Conservation (phyloP, 371 early-diverging fungal genomes). For the Apophysomyces trapeziformis region DNA sequence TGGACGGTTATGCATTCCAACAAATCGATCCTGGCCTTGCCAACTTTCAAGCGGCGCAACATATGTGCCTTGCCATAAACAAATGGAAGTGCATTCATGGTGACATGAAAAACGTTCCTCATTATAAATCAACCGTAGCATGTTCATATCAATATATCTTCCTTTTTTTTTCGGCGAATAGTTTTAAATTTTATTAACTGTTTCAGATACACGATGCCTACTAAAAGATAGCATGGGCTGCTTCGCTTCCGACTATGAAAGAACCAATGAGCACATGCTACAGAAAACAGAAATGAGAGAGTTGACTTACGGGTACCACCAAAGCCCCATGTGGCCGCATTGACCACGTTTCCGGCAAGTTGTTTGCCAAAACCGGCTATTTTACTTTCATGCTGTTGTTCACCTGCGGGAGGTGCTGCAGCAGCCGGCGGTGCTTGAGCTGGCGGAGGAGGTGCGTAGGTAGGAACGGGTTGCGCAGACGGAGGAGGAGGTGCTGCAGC, state of each 20-base stretch:
- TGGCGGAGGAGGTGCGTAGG: constrained; percentile 8
- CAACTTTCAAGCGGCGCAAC: no score
- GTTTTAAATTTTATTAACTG: no score
- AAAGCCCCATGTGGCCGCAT: constrained; percentile 50
- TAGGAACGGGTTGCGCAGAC: constrained; percentile 8
- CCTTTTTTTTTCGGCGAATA: no score
- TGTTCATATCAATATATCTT: no score
- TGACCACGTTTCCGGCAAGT: constrained; percentile 34
- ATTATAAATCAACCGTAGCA: no score
- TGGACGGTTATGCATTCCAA: no score
- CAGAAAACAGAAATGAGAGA: neutral
- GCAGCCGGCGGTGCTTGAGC: constrained; percentile 22
- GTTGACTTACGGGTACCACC: constrained; percentile 44
- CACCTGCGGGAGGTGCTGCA: constrained; percentile 12
- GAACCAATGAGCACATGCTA: constrained; percentile 10
- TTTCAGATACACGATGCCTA: no score
- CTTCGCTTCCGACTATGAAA: constrained; percentile 35
- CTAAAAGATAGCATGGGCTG: constrained; percentile 37
- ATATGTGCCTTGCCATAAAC: no score
- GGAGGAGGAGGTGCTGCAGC: neutral
- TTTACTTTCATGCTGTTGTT: constrained; percentile 27
- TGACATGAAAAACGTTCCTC: no score
- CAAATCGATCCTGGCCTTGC: no score
- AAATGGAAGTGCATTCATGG: no score
- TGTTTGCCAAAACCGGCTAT: constrained; percentile 26